These are phyloP conservation scores for Phialocephala sp. DNA, from an alignment of 2,329 filamentous ascomycete genomes.

Conservation along the genomic window DNA sequence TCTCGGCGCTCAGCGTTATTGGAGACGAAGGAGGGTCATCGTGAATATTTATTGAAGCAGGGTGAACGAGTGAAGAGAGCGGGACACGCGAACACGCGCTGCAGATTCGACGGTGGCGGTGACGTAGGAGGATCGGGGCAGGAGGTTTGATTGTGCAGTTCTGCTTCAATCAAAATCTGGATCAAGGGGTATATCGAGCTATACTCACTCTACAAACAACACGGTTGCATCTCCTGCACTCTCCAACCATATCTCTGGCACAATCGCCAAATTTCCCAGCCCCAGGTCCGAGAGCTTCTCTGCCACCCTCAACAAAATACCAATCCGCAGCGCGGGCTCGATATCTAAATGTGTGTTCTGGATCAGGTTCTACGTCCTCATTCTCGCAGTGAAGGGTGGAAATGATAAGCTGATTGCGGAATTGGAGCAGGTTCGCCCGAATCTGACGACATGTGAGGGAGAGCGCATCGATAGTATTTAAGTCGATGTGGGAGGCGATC, in stretches of 20 bases:
- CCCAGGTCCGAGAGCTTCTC: slow-evolving; percentile 52
- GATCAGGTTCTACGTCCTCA: slow-evolving; percentile 63
- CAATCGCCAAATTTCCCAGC: slow-evolving; percentile 77
- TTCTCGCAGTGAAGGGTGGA: slow-evolving; percentile 82
- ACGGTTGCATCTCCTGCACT: slow-evolving; percentile 77
- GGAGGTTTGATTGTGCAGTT: slow-evolving; percentile 91
- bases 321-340: slow-evolving; percentile 62
- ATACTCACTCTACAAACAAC: slow-evolving; percentile 81
- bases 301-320: slow-evolving; percentile 63
- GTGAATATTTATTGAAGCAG: slow-evolving; percentile 46
- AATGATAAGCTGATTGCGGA: slow-evolving; percentile 72
- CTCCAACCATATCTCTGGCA: slow-evolving; percentile 84
- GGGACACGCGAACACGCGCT: slow-evolving; percentile 75
- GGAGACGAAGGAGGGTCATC: slow-evolving; percentile 11
- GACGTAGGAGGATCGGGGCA: slow-evolving; percentile 66
- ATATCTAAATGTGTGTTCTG: slow-evolving; percentile 62
- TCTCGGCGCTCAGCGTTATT: slow-evolving; percentile 57
- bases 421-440: slow-evolving; percentile 78
- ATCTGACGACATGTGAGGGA: slow-evolving; percentile 83
- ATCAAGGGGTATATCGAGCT: slow-evolving; percentile 55
- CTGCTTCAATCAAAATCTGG: slow-evolving; percentile 51
- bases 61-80: slow-evolving; percentile 56
- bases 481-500: slow-evolving; percentile 78
- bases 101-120: slow-evolving; percentile 83
- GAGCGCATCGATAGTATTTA: slow-evolving; percentile 85